phyloP scores from a whole-genome alignment of 2,329 filamentous ascomycete species.

The Seiridium unicorne region DNA sequence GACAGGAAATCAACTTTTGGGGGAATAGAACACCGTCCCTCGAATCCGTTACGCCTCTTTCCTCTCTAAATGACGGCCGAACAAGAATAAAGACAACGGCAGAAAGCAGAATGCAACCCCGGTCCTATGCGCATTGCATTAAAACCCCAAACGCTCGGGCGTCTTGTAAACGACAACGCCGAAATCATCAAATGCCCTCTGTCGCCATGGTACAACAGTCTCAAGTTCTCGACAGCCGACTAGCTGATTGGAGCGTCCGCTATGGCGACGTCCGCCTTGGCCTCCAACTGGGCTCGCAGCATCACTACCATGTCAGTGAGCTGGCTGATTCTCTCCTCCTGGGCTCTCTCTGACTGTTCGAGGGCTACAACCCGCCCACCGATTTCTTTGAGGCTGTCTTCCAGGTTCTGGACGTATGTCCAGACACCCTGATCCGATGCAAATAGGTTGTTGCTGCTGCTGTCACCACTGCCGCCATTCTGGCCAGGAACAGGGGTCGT shows the following conservation, averaged over 20 bases:
- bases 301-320: conserved; percentile 33
- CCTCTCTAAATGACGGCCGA: neutral
- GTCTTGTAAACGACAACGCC: neutral
- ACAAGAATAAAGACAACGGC: neutral
- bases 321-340: conserved; percentile 33
- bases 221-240: neutral
- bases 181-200: neutral
- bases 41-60: conserved; percentile 3
- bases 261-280: conserved; percentile 18
- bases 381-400: conserved; percentile 53
- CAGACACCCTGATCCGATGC: conserved; percentile 64
- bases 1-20: conserved; percentile 1
- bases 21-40: conserved; percentile 1
- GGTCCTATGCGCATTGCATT: neutral
- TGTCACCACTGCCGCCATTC: conserved; percentile 56
- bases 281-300: conserved; percentile 29
- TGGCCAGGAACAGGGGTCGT: conserved; percentile 50
- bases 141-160: neutral
- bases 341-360: conserved; percentile 36
- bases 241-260: neutral
- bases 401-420: conserved; percentile 70
- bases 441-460: conserved; percentile 65
- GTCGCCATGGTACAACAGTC: neutral
- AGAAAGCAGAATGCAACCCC: neutral
- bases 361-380: conserved; percentile 42